A percentile compares a stretch with the other conserved stretches of the same genome.
These are phyloP conservation scores for Colletotrichum sp. DNA, from an alignment of 2,329 filamentous ascomycete genomes.

Conservation along the genomic window DNA sequence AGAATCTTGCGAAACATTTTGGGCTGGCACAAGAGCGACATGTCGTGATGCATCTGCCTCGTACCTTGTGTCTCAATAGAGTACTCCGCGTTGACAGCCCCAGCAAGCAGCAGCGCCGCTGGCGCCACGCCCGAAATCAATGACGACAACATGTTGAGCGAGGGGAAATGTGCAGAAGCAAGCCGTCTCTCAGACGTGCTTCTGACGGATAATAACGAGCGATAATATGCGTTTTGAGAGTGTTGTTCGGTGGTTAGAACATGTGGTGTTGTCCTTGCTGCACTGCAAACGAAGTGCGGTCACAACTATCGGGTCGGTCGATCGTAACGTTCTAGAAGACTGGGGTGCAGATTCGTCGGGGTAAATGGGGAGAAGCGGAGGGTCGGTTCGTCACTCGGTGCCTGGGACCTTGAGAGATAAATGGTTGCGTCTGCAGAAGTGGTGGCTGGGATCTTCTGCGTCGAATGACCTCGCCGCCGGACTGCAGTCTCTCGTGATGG, in stretches of 20 bases:
- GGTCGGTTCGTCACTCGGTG: neutral
- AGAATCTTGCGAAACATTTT: neutral
- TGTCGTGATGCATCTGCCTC: neutral
- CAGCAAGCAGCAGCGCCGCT: neutral
- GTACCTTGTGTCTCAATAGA: constrained; percentile 15
- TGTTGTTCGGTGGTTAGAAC: neutral
- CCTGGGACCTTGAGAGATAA: neutral
- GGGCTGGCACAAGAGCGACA: neutral
- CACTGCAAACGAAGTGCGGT: neutral
- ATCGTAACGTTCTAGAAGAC: neutral
- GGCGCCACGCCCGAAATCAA: neutral
- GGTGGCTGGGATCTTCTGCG: neutral
- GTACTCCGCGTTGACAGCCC: neutral
- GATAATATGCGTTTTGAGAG: neutral
- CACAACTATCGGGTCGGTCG: neutral
- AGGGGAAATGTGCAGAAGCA: neutral
- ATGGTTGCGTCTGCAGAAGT: neutral
- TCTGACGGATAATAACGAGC: neutral
- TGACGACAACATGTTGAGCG: neutral
- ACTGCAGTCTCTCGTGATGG: neutral
- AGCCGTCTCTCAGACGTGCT: neutral
- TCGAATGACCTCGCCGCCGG: neutral
- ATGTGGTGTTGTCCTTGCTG: neutral
- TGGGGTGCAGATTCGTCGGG: neutral
- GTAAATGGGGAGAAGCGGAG: neutral